These are phyloP conservation scores for Dipodascopsis tothii DNA, from an alignment of 805 yeast species.

Conservation along the genomic window DNA sequence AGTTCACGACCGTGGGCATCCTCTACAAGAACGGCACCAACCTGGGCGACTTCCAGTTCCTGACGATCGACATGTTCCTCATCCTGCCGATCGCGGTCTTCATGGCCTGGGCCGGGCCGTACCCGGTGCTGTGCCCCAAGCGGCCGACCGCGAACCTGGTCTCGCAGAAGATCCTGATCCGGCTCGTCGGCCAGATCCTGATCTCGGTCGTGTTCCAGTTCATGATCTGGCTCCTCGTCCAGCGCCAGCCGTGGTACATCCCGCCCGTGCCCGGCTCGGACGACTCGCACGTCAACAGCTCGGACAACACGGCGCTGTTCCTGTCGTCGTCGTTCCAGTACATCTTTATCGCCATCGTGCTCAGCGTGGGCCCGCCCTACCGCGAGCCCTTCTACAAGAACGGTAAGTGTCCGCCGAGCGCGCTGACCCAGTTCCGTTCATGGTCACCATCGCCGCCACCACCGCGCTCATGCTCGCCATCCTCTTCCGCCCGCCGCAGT, in stretches of 20 bases:
- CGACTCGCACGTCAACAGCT: slow-evolving; percentile 69
- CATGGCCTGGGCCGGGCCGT: slow-evolving; percentile 95
- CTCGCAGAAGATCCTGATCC: slow-evolving; percentile 77
- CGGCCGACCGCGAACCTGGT: slow-evolving; percentile 93
- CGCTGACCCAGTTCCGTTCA: slow-evolving; percentile 45
- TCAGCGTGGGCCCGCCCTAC: slow-evolving; percentile 91
- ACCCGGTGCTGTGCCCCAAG: slow-evolving; percentile 48
- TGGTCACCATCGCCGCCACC: slow-evolving; percentile 51
- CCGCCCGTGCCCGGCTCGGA: slow-evolving; percentile 49
- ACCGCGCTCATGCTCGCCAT: slow-evolving; percentile 43
- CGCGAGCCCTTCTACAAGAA: slow-evolving; percentile 64
- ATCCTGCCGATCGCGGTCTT: slow-evolving; percentile 92
- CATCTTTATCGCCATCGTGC: slow-evolving; percentile 70
- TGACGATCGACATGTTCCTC: slow-evolving; percentile 84
- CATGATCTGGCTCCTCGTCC: slow-evolving; percentile 54
- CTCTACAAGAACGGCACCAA: slow-evolving; percentile 84
- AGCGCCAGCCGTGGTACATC: slow-evolving; percentile 60
- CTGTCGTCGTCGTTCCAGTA: slow-evolving; percentile 81
- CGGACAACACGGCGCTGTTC: slow-evolving; percentile 85
- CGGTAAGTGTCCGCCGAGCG: slow-evolving; percentile 3
- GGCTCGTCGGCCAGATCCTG: slow-evolving; percentile 70
- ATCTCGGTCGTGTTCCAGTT: slow-evolving; percentile 60
- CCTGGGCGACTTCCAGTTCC: slow-evolving; percentile 91
- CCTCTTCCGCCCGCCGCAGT: slow-evolving; percentile 47
- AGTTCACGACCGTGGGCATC: slow-evolving; percentile 78